Base-by-base conservation (phyloP, 306 rosid genomes). In the Lotus japonicus region DNA sequence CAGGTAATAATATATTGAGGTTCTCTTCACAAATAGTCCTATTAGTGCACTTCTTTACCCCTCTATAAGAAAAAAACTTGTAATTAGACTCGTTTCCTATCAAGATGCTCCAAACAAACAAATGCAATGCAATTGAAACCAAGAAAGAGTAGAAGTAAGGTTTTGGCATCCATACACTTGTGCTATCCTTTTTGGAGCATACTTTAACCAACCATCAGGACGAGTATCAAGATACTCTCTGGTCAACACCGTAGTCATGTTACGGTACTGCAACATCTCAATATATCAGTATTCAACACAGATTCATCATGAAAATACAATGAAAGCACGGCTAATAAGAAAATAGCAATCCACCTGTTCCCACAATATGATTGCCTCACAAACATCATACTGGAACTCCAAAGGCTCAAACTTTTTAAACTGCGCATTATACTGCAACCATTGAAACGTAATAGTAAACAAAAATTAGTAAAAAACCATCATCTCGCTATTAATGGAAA, bases 181-280 rank as follows among this genome's bases (percentile, higher is more conserved):
- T 21, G 98, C 97, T 72, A 94, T 90, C 84, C 98, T 86, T 74
- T 70, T 71, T 18, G 97, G 87, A 7, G 96, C 99, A 81, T 94
- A 92, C 14, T 90, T 96, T 44, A 80, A 56, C 98, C 97, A 92
- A 49, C 98, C 98, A 68, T 87, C 83, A 35, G 98, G 97, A 41
- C 98, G 87, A 41, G 75, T 72, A 73, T 92, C 96, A 21, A 92
- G 83, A 83, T 92, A 92, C 81, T 92, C 98, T 74, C 98, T 82
- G 19, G 98, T 92, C 78, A 92, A 71, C 66, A 92, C 94, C 5
- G 98, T 92, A 15, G 98, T 92, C 97, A 92, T 92, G 81, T 89
- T 90, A 50, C 98, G 97, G 53, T 92, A 92, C 98, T 92, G 88
- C 79, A 79, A 74, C 49, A 64, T 44, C 68, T 19, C 46, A 78